Percentiles rank a stretch among this genome's conserved stretches.
Evolutionary conservation across 2,329 filamentous ascomycete genomes (phyloP).

Genomic region (Juglanconis oblonga): DNA sequence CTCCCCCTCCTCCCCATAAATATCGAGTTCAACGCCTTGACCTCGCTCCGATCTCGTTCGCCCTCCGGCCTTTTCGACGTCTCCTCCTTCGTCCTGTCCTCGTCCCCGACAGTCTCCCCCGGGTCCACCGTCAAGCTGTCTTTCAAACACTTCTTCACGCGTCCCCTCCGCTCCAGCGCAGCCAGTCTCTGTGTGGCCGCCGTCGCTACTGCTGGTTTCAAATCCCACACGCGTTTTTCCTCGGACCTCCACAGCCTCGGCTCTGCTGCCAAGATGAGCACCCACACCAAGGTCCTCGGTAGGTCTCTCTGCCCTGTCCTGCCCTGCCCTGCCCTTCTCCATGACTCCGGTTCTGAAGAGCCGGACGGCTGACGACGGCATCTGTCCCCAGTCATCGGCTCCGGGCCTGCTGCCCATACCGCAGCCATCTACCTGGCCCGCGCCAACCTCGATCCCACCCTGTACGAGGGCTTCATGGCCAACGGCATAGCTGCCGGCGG

Average conservation of each 20-base stretch:
- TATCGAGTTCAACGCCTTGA: neutral
- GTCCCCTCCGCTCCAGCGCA: slow-evolving; percentile 72
- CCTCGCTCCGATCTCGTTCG: neutral
- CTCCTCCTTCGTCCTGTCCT: neutral
- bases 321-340: slow-evolving; percentile 5
- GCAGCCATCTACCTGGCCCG: slow-evolving; percentile 94
- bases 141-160: slow-evolving; percentile 69
- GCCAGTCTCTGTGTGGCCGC: slow-evolving; percentile 72
- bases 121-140: slow-evolving; percentile 77
- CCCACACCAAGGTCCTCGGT: slow-evolving; percentile 87
- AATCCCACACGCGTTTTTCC: slow-evolving; percentile 38
- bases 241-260: slow-evolving; percentile 36
- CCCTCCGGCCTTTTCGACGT: neutral
- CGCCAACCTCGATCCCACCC: slow-evolving; percentile 88
- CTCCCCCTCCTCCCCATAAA: neutral
- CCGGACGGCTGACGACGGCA: slow-evolving; percentile 12
- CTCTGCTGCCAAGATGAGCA: slow-evolving; percentile 58
- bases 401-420: slow-evolving; percentile 94
- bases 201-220: slow-evolving; percentile 62
- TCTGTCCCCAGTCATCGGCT: slow-evolving; percentile 67
- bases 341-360: neutral
- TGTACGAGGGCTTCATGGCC: slow-evolving; percentile 98
- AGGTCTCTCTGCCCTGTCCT: slow-evolving; percentile 39
- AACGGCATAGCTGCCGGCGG: slow-evolving; percentile 95
- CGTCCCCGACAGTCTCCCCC: neutral